Base-by-base conservation (phyloP, 768 basidiomycete genomes). In the Amanita pseudoporphyria region DNA sequence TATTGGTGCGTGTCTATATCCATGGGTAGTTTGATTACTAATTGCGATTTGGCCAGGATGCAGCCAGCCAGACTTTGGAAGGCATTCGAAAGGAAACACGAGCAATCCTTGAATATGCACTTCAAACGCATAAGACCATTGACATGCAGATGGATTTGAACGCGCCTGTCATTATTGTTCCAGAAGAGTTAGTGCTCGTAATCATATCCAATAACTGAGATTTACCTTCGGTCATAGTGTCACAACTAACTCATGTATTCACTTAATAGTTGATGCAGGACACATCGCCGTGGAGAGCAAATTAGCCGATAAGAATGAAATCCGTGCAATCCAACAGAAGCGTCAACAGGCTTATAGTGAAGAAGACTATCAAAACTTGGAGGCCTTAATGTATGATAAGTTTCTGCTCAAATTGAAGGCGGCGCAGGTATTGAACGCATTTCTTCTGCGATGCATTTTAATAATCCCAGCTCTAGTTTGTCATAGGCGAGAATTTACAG, bases 141-240 rank as follows among this genome's bases (percentile, higher is more conserved):
- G 94, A 98, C 62, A 72, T 99, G n/a, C 87, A 90, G 56, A 79
- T 99, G 69, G 94, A 99, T 59, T 77, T 99, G 74, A 89, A 95
- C 58, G 92, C 96, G 0, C 96, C 96, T 5, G 81, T 99, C 57
- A 96, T 99, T 61, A 91, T 99, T 58, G 78, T 98, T 46, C 96
- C 96, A 1, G 95, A 98, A 68, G 82, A 90, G 91, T 93, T 61
- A 49, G 71, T 63, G 14, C 9, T 19, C 5, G 45, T 7, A 39
- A 30, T 46, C 19, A 5, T 46, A 26, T 18, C 31, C 24, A 35
- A 21, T 50, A 37, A 26, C 35, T 14, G 7, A 47, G 54, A 31
- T 56, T 39, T 43, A 50, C 47, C 35, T 9, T 31, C 19, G 52
- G 32, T 47, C 52, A 1, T 51, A 95, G 91, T 56, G 77, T 97